phyloP scores from a whole-genome alignment of 495 filamentous ascomycete species.

The Penicillium angulare region DNA sequence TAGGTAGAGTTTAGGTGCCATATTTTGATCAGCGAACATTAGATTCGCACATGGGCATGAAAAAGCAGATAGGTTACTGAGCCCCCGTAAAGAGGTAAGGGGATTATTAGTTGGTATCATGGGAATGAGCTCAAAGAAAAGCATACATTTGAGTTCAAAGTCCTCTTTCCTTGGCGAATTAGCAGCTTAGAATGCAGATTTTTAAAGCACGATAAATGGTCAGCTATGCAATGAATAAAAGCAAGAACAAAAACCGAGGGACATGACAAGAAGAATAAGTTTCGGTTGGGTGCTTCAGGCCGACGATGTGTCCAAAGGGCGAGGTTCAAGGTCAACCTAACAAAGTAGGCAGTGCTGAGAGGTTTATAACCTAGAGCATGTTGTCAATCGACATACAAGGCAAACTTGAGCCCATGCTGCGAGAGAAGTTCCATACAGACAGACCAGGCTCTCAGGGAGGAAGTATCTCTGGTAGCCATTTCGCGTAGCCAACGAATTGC shows the following conservation, averaged over 20 bases:
- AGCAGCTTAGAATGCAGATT: background rate
- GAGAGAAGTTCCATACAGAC: conserved; percentile 24
- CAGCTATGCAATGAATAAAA: background rate
- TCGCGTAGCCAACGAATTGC: conserved; percentile 47
- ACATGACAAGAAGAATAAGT: no score
- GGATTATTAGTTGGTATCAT: background rate
- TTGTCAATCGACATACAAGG: background rate
- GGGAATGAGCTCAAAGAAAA: no score
- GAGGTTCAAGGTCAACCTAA: background rate
- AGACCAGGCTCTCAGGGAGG: conserved; percentile 45
- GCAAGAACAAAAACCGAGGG: background rate
- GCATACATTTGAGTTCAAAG: no score
- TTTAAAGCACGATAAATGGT: background rate
- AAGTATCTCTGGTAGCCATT: conserved; percentile 45
- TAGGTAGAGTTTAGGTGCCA: no score
- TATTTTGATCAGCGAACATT: no score
- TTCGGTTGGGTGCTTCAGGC: no score
- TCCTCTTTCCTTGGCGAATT: no score
- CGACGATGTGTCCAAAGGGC: no score
- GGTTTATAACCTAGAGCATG: background rate
- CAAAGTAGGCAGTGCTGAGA: background rate
- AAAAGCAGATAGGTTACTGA: no score
- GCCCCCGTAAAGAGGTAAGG: no score
- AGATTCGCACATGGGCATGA: no score
- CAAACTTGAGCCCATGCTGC: conserved; percentile 1